A percentile compares a stretch with the other conserved stretches of the same genome.
Evolutionary conservation across 1,139 yeast genomes (phyloP).

Genomic region (Pichia sp.): DNA sequence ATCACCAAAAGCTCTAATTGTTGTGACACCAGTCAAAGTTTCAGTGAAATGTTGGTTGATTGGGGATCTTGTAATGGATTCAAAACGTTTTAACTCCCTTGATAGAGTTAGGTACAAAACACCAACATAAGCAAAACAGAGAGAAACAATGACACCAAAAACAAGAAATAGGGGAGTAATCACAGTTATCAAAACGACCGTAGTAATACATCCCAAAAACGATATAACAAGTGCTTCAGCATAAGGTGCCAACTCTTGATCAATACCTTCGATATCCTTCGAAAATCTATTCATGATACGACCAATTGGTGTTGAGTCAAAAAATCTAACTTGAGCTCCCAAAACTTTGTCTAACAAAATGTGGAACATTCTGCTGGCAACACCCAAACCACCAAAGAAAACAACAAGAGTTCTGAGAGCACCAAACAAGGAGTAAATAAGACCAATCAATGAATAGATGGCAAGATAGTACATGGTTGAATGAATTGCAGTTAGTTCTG

Average conservation of each 20-base stretch:
- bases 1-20: constrained; percentile 95
- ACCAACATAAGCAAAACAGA: constrained; percentile 69
- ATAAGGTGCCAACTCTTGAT: constrained; percentile 85
- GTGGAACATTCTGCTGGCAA: constrained; percentile 72
- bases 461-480: constrained; percentile 59
- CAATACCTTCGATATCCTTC: constrained; percentile 89
- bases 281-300: constrained; percentile 96
- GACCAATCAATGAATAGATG: constrained; percentile 68
- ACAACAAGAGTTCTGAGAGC: constrained; percentile 55
- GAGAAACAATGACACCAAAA: constrained; percentile 63
- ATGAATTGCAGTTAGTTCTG: constrained; percentile 33
- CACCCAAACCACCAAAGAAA: constrained; percentile 71
- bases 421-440: constrained; percentile 52
- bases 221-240: constrained; percentile 72
- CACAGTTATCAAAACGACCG: constrained; percentile 65
- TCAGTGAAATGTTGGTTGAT: constrained; percentile 96
- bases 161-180: constrained; percentile 84
- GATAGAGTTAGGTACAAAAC: constrained; percentile 72
- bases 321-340: constrained; percentile 79
- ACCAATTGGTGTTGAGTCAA: constrained; percentile 94
- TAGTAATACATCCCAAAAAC: constrained; percentile 62
- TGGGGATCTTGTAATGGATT: constrained; percentile 87
- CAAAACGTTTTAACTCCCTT: constrained; percentile 86
- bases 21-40: constrained; percentile 85
- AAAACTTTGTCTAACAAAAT: constrained; percentile 60